Base-by-base conservation (phyloP, 202 grass and related monocot genomes). In the Eragrostis tef region DNA sequence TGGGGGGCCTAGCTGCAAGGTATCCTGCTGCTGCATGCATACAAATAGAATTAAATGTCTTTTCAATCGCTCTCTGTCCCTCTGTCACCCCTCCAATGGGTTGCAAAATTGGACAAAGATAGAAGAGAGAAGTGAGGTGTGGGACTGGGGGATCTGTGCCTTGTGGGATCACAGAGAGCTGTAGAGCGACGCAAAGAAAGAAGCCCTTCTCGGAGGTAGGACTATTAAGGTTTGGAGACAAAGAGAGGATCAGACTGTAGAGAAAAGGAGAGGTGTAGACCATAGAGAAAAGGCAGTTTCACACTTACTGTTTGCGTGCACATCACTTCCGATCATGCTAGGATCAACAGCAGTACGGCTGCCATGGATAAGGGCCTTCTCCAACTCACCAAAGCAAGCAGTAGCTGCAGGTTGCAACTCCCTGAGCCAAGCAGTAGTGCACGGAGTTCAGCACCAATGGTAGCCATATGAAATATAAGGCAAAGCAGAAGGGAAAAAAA, bases 331-430 rank as follows among this genome's bases (percentile, higher is more conserved):
- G 31, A 86, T 86, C 62, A 91, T 91, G 75, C 75, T 65, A 81
- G 75, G 86, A 87, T 88, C 78, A 59, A 63, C 59, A 74, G 43
- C 61, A 67, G 56, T 63, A 79, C 54, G 53, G 31, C 29, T 78
- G 78, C 92, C 96, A 89, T 95, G 92, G 86, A 95, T 85, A 81
- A 93, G 90, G 85, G 92, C 96, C 80, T 95, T 87, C 89, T 93
- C 96, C 88, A 95, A 75, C 82, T 90, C 92, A 63, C 85, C 88
- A 81, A 93, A 93, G 83, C 88, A 93, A 73, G 87, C 77, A 80
- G 90, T 75, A 70, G n/a, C n/a, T n/a, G n/a, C n/a, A n/a, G 78
- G 81, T 89, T 87, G 84, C 76, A 87, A 84, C 71, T 90, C 90
- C 88, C 92, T 93, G 86, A 71, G 68, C 52, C 60, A 88, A 84